These are phyloP conservation scores for Codiaeum variegatum DNA, from an alignment of 441 rosid species.

Conservation along the genomic window DNA sequence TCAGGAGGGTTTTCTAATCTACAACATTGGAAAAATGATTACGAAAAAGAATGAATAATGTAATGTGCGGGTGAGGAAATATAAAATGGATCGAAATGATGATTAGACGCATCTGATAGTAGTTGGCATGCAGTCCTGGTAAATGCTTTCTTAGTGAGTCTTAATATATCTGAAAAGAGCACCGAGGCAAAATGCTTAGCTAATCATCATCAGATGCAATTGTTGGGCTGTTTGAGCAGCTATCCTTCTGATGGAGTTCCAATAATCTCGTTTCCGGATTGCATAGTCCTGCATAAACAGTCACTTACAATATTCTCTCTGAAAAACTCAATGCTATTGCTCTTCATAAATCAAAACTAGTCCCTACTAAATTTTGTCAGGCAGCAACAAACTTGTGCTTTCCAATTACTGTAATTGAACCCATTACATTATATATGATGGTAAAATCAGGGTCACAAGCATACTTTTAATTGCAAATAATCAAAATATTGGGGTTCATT, in stretches of 20 bases:
- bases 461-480: background rate
- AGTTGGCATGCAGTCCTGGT: conserved; percentile 11
- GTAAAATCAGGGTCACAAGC: background rate
- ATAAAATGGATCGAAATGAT: background rate
- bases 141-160: background rate
- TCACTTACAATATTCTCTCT: background rate
- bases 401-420: background rate
- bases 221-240: conserved; percentile 76
- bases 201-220: conserved; percentile 62
- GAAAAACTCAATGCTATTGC: background rate
- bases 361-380: background rate
- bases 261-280: conserved; percentile 67
- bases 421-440: background rate
- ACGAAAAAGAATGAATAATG: background rate
- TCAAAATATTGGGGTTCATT: background rate
- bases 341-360: background rate
- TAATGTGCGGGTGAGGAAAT: background rate
- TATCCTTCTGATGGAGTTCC: conserved; percentile 72
- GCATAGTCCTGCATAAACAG: conserved; percentile 57
- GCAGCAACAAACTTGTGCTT: background rate
- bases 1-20: background rate
- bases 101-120: conserved; percentile 5
- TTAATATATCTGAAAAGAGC: background rate
- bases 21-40: conserved; percentile 14
- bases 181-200: conserved; percentile 8